These are phyloP conservation scores for Claviceps purpurea DNA, from an alignment of 2,329 filamentous ascomycete species.

Conservation along the genomic window DNA sequence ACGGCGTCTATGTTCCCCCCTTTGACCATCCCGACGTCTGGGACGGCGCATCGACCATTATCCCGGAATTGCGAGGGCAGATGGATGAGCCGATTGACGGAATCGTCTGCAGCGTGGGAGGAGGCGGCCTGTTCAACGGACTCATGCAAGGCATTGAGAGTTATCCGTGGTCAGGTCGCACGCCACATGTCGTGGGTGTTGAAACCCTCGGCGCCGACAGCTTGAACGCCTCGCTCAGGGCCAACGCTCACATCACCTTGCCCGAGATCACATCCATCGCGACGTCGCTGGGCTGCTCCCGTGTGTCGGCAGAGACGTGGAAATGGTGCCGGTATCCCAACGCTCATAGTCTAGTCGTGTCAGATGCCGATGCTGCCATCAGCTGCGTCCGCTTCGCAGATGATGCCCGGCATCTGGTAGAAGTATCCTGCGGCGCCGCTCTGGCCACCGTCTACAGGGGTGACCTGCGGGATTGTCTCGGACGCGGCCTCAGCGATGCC, in stretches of 20 bases:
- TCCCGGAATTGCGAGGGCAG: constrained; percentile 35
- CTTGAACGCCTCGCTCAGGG: constrained; percentile 47
- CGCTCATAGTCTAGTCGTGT: constrained; percentile 23
- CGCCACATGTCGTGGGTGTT: constrained; percentile 50
- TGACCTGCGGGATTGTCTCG: constrained; percentile 46
- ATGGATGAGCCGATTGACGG: constrained; percentile 43
- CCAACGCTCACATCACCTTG: constrained; percentile 46
- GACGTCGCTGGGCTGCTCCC: constrained; percentile 57
- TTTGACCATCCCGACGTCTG: constrained; percentile 58
- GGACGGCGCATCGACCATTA: constrained; percentile 48
- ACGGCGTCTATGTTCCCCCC: constrained; percentile 52
- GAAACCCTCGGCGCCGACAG: constrained; percentile 67
- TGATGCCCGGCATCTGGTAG: constrained; percentile 69
- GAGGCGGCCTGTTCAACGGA: constrained; percentile 68
- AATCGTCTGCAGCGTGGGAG: constrained; percentile 67
- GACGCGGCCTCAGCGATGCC: constrained; percentile 35
- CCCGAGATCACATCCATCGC: constrained; percentile 63
- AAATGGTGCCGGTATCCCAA: constrained; percentile 41
- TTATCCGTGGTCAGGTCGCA: constrained; percentile 18
- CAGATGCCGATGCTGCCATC: constrained; percentile 58
- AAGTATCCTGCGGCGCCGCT: constrained; percentile 73
- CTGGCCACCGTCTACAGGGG: constrained; percentile 56
- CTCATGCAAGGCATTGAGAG: constrained; percentile 55
- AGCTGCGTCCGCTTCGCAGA: constrained; percentile 67
- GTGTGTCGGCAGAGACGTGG: constrained; percentile 56